Base-by-base conservation (phyloP, 306 rosid genomes). In the Medicago ruthenica region DNA sequence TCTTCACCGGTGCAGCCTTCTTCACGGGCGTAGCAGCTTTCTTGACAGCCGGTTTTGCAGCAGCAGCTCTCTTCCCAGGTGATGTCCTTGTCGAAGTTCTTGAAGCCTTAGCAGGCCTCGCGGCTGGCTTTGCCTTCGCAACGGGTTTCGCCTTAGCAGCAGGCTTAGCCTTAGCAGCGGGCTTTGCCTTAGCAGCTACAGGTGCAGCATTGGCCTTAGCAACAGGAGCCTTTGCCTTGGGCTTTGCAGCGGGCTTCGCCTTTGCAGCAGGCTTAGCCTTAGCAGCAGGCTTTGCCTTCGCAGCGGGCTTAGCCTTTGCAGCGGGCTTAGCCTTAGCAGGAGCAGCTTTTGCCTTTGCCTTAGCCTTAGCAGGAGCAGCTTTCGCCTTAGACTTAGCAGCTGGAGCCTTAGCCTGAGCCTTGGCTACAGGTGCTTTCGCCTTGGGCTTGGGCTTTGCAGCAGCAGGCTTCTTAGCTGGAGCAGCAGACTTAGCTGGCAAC, bases 41-140 rank as follows among this genome's bases (percentile, higher is more conserved):
- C 88, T 87, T 87, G 39, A 1, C 41, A 0, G 82, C 65, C 6
- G 71, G 39, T 15, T 67, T 67, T 0, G 71, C 12, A 9, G 54
- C 54, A 42, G 72, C 72, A 0, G 92, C 87, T 66, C 81, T 88
- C 86, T 79, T 87, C 37, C 94, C 92, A 0, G 94, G 97, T 0
- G 92, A 75, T 0, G 90, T 84, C 39, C 94, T 87, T 59, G 94
- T 84, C 57, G 93, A 85, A 1, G 94, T 91, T 73, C 97, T 81
- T 1, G 94, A 39, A 2, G 84, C 92, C 84, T 91, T 91, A 0
- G 87, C 88, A 0, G 90, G 91, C 72, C 54, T 87, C 39, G 74
- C 92, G 68, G 80, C 80, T 0, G 87, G 67, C 76, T 89, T 89
- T 0, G 92, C 85, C 87, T 79, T 88, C 1, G 80, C 44, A 1